Base-by-base conservation (phyloP, 176 grass and related monocot genomes). In the Eragrostis curvula region DNA sequence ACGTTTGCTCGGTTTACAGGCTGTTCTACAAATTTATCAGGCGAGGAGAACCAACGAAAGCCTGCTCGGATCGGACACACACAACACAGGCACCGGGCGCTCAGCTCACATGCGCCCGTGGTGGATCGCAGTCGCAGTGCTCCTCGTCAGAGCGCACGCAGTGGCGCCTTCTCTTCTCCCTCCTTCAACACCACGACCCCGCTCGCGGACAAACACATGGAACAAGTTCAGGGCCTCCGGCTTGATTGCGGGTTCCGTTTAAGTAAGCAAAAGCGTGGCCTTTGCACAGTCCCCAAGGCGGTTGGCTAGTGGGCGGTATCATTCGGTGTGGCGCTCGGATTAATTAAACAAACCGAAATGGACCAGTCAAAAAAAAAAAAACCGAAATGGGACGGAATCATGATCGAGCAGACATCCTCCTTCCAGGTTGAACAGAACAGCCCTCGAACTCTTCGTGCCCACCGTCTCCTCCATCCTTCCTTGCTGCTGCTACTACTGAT, bases 261-360 rank as follows among this genome's bases (percentile, higher is more conserved):
- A 11, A 23, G n/a, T 14, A 64, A 36, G 12, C 23, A 18, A 49
- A 69, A n/a, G 25, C 15, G 67, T 0, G 5, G 64, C 30, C 6
- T 11, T 59, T 16, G 66, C 81, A 67, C 62, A 32, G 9, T 32
- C 39, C 10, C 40, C 49, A 9, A 77, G 40, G 24, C 27, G 5
- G 16, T 17, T 56, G 40, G 47, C 76, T 28, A 58, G 64, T 85
- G 74, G 52, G 52, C 20, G 73, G 66, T 21, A 85, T 84, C 43
- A 85, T 85, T 49, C 6, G 41, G 13, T 7, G 18, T 3, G 40
- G 2, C 14, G 24, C 21, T 55, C 17, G 52, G 65, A 36, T 41
- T 70, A 70, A 77, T 40, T 74, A 40, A 56, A 55, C 46, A 12
- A 30, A 49, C 6, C 32, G 32, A 15, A 45, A 7, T 20, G 6